A percentile compares a stretch with the other conserved stretches of the same genome.
Conservation (phyloP, 164 flowering plant species). For the Stephania yunnanensis region DNA sequence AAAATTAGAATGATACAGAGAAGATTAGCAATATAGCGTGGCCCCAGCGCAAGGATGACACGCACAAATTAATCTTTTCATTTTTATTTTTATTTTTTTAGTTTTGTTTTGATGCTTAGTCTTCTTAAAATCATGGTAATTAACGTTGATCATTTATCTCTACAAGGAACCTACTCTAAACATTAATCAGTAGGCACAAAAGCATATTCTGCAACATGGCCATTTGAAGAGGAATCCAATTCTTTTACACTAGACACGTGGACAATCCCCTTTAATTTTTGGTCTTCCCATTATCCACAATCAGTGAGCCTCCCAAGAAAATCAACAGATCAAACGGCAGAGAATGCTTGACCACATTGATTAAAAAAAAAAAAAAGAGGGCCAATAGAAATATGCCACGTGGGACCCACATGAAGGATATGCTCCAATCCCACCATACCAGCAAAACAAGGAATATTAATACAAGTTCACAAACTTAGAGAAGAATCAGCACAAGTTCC, state of each 20-base stretch:
- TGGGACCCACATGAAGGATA: background rate
- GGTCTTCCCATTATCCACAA: too few species aligned
- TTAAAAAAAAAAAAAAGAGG: background rate
- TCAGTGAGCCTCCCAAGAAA: too few species aligned
- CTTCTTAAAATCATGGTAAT: too few species aligned
- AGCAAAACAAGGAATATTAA: background rate
- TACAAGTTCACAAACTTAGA: background rate
- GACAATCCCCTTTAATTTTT: background rate
- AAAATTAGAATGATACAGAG: too few species aligned
- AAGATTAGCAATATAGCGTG: too few species aligned
- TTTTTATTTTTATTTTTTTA: too few species aligned
- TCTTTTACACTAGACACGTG: background rate
- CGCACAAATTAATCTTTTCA: too few species aligned
- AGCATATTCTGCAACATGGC: background rate
- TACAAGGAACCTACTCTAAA: too few species aligned
- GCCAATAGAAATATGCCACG: background rate
- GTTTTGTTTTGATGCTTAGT: too few species aligned
- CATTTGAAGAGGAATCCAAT: background rate
- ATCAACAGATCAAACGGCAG: background rate
- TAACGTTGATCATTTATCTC: too few species aligned
- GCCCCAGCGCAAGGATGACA: too few species aligned
- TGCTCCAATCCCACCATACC: background rate
- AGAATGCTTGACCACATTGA: background rate
- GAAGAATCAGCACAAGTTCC: background rate
- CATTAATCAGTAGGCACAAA: background rate